Percentiles rank a stretch among this genome's conserved stretches.
phyloP scores from a whole-genome alignment of 2,329 filamentous ascomycete species.

The Hypoxylon sp. region DNA sequence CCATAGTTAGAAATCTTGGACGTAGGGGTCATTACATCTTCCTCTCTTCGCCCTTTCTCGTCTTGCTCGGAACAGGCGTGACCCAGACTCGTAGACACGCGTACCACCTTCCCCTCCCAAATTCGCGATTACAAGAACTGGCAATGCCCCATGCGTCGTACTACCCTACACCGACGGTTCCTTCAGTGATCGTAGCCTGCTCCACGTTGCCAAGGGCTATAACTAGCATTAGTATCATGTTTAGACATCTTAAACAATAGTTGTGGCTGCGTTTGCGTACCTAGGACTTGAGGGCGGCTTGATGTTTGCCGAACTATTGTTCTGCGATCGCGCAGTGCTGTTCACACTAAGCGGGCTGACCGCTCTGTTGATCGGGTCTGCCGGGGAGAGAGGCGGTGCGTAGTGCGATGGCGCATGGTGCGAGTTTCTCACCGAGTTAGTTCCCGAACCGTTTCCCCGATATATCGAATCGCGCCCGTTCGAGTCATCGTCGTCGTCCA shows the following conservation, averaged over 20 bases:
- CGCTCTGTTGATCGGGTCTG: conserved; percentile 53
- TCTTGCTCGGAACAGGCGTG: background rate
- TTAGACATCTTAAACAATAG: background rate
- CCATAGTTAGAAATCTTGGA: background rate
- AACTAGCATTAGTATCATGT: conserved; percentile 37
- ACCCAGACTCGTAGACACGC: background rate
- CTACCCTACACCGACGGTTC: background rate
- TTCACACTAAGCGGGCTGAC: conserved; percentile 42
- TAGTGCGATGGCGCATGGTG: conserved; percentile 43
- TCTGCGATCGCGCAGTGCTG: conserved; percentile 42
- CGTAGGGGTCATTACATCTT: background rate
- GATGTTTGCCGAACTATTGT: conserved; percentile 46
- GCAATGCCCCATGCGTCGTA: background rate
- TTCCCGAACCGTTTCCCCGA: conserved; percentile 50
- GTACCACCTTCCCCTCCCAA: background rate
- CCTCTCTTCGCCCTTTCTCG: background rate
- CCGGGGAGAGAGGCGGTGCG: conserved; percentile 53
- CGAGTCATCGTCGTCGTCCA: conserved; percentile 77
- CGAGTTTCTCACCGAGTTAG: conserved; percentile 34
- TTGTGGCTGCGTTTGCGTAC: conserved; percentile 44
- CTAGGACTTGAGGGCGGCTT: conserved; percentile 43
- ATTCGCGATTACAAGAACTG: background rate
- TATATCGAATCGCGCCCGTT: conserved; percentile 66
- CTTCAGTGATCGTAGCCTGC: conserved; percentile 57
- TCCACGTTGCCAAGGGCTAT: conserved; percentile 60